phyloP scores from a whole-genome alignment of 164 flowering plant genomes.

The Liquidambar formosana region DNA sequence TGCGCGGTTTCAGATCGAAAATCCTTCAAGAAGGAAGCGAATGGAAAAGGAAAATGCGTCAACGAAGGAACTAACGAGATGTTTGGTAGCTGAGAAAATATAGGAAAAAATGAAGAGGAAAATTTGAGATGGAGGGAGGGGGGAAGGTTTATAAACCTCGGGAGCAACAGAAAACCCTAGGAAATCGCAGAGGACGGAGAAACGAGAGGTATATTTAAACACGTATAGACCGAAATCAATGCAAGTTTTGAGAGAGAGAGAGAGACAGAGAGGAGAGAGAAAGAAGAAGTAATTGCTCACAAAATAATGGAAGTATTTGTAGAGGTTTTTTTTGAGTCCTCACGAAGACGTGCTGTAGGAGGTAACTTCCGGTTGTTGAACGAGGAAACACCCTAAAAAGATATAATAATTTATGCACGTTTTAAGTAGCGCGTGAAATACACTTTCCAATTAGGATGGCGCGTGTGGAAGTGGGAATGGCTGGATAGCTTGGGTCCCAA shows the following conservation, averaged over 20 bases:
- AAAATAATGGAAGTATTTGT: conserved; percentile 28
- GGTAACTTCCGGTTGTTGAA: conserved; percentile 40
- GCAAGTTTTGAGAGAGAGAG: too few species aligned
- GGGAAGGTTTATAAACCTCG: too few species aligned
- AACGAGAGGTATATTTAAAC: not conserved
- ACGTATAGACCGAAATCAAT: not conserved
- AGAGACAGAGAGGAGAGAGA: too few species aligned
- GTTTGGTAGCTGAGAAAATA: not conserved
- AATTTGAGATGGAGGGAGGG: not conserved
- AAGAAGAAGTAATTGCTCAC: conserved; percentile 5
- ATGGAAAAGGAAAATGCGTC: not conserved
- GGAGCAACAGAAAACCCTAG: conserved; percentile 1
- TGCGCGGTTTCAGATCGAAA: too few species aligned
- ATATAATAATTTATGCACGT: conserved; percentile 2
- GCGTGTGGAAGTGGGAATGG: not conserved
- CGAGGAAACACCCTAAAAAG: conserved; percentile 25
- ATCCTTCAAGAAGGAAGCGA: not conserved
- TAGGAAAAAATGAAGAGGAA: conserved; percentile 2
- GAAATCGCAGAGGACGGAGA: not conserved
- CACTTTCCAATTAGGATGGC: not conserved
- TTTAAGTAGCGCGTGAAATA: not conserved
- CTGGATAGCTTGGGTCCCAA: too few species aligned
- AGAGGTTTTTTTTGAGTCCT: conserved; percentile 17
- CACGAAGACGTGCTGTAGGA: conserved; percentile 26
- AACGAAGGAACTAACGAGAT: not conserved